These are phyloP conservation scores for Aegilops sharonensis DNA, from an alignment of 176 grass and related monocot genomes.

Conservation along the genomic window DNA sequence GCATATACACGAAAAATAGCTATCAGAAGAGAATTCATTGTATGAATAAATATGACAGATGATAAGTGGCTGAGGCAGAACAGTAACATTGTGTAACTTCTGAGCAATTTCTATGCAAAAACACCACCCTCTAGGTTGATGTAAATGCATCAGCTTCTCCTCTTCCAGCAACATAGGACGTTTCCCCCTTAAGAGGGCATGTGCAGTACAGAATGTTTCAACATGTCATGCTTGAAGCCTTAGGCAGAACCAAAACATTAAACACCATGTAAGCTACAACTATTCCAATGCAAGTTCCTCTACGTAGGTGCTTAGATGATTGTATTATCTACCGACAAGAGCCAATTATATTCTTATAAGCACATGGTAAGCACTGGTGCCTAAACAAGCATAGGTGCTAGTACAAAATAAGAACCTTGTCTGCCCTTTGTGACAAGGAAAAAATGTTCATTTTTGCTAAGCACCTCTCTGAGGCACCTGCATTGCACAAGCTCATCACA, in stretches of 20 bases:
- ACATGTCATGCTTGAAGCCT: neutral
- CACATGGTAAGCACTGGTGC: neutral
- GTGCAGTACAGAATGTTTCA: neutral
- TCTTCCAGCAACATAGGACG: neutral
- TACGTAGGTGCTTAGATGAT: neutral
- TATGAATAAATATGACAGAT: constrained; percentile 6
- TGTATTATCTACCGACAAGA: neutral
- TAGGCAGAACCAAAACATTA: neutral
- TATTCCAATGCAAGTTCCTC: neutral
- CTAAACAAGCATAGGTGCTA: neutral
- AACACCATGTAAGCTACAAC: neutral
- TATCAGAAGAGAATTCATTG: neutral
- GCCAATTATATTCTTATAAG: neutral
- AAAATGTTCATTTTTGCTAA: neutral
- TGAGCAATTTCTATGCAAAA: neutral
- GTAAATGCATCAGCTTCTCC: neutral
- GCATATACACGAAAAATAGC: neutral
- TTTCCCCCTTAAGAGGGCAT: neutral
- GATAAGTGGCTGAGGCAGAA: neutral
- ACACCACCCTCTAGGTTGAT: neutral
- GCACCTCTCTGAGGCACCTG: neutral
- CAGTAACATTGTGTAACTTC: neutral
- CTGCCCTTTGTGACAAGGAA: neutral
- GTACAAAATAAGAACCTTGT: neutral
- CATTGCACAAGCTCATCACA: neutral